These are phyloP conservation scores for Heliosperma pusillum DNA, from an alignment of 148 eudicot genomes.

Conservation along the genomic window DNA sequence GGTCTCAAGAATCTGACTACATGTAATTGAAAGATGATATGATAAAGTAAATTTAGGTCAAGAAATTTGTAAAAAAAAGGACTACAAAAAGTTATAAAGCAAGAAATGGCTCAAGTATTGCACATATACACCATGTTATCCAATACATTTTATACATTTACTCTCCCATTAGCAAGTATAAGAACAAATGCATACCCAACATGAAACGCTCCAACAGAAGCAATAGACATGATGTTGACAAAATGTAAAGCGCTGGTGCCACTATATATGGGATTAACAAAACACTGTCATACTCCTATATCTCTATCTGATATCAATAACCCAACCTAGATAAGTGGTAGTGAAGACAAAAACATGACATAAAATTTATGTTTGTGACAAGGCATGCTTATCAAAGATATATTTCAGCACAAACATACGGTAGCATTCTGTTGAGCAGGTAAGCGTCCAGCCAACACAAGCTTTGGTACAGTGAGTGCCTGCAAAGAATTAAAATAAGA, in stretches of 20 bases:
- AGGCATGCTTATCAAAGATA: neutral
- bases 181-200: neutral
- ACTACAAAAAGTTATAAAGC: neutral
- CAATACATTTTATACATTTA: neutral
- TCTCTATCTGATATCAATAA: neutral
- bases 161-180: slow-evolving; percentile 1
- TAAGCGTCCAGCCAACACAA: slow-evolving; percentile 91
- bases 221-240: neutral
- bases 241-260: neutral
- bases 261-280: neutral
- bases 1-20: neutral
- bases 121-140: neutral
- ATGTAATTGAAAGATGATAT: neutral
- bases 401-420: slow-evolving; percentile 40
- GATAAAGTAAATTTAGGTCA: neutral
- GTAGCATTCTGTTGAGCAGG: slow-evolving; percentile 97
- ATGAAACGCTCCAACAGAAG: neutral
- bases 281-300: neutral
- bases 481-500: slow-evolving; percentile 29
- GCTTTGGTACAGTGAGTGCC: slow-evolving; percentile 92
- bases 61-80: neutral
- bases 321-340: neutral
- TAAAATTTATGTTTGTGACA: neutral
- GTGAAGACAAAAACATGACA: slow-evolving; percentile 4
- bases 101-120: slow-evolving; percentile 8